phyloP scores from a whole-genome alignment of 2,329 filamentous ascomycete genomes.

The Colletotrichum sansevieriae region DNA sequence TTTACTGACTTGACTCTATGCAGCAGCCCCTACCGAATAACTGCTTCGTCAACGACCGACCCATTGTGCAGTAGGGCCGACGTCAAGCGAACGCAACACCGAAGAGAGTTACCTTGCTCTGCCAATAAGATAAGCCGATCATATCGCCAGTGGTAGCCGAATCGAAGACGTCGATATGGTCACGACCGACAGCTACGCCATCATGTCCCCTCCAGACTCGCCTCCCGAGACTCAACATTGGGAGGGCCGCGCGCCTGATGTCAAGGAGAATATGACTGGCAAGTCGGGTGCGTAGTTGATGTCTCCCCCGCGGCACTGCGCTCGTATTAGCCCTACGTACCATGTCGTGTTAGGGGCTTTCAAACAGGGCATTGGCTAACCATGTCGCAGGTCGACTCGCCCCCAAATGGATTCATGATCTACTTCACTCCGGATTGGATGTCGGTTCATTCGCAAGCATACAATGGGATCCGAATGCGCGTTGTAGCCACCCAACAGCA shows the following conservation, averaged over 20 bases:
- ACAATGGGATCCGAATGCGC: conserved; percentile 51
- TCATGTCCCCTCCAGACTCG: conserved; percentile 31
- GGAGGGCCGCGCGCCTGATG: conserved; percentile 25
- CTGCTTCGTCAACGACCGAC: background rate
- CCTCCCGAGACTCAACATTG: conserved; percentile 30
- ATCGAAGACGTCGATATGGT: background rate
- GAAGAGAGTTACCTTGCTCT: too few relatives aligned
- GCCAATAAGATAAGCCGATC: background rate
- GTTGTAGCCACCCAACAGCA: conserved; percentile 47
- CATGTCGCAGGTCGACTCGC: conserved; percentile 48
- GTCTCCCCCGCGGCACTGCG: background rate
- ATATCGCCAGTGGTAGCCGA: background rate
- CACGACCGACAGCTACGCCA: conserved; percentile 4
- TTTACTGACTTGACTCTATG: too few relatives aligned
- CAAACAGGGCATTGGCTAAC: background rate
- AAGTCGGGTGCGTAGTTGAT: conserved; percentile 31
- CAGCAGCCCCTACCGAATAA: background rate
- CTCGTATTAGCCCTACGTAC: background rate
- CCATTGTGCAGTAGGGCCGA: background rate
- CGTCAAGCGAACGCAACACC: background rate
- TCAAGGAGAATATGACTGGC: conserved; percentile 31
- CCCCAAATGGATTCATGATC: conserved; percentile 57
- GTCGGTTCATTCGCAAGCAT: conserved; percentile 47
- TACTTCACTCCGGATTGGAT: conserved; percentile 54
- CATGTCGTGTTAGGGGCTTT: too few relatives aligned